Percentiles rank a stretch among this genome's conserved stretches.
Conservation (phyloP, 192 early-diverging fungal species). For the Chytriomyces hyalinus region DNA sequence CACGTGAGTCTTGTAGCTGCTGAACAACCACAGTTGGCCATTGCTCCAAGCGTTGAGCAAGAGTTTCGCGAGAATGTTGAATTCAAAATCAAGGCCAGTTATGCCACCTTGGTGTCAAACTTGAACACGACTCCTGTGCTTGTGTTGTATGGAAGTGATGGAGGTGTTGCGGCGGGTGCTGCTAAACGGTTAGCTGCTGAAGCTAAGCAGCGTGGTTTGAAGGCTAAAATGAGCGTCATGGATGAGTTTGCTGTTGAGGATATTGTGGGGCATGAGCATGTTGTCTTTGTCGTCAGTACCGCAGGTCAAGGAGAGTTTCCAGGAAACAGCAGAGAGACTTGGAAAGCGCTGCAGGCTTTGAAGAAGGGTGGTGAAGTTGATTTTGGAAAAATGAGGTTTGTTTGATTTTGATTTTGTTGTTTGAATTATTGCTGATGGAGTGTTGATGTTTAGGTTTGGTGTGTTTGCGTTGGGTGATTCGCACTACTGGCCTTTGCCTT, state of each 20-base stretch:
- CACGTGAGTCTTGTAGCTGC: constrained; percentile 77
- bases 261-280: constrained; percentile 74
- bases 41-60: constrained; percentile 67
- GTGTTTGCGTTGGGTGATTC: constrained; percentile 87
- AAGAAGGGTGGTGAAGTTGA: constrained; percentile 28
- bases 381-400: constrained; percentile 14
- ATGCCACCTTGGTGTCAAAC: constrained; percentile 69
- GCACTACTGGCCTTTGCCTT: too few relatives aligned
- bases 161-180: constrained; percentile 82
- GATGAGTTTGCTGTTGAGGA: constrained; percentile 85
- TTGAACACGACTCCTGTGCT: constrained; percentile 80
- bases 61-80: constrained; percentile 50
- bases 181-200: constrained; percentile 83
- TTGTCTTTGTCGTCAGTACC: constrained; percentile 81
- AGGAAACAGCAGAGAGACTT: constrained; percentile 86
- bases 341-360: constrained; percentile 69
- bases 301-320: constrained; percentile 98
- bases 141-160: constrained; percentile 90
- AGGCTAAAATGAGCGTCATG: constrained; percentile 76
- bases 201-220: constrained; percentile 84
- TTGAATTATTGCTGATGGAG: constrained; percentile 46
- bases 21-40: constrained; percentile 68
- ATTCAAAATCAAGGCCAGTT: constrained; percentile 61
- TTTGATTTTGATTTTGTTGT: not conserved
- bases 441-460: constrained; percentile 71